phyloP scores from a whole-genome alignment of 805 yeast species.

The Candida andamanensis region DNA sequence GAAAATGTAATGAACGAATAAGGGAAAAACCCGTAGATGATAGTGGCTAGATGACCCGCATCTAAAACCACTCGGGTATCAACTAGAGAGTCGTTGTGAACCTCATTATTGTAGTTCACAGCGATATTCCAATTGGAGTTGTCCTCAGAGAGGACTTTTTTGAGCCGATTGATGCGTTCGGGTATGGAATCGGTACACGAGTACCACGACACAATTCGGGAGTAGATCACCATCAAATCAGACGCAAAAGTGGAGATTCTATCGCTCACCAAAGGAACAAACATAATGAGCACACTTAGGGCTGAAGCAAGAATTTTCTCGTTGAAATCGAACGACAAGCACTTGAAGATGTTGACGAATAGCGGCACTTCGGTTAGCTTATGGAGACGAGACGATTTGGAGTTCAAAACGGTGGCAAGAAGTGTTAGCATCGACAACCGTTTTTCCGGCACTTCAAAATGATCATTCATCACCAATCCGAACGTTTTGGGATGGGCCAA shows the following conservation, averaged over 20 bases:
- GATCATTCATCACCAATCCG: conserved; percentile 31
- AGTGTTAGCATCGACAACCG: conserved; percentile 38
- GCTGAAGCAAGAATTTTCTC: conserved; percentile 36
- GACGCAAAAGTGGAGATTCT: conserved; percentile 29
- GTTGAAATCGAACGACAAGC: conserved; percentile 37
- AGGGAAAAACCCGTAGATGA: conserved; percentile 58
- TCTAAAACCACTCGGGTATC: conserved; percentile 10
- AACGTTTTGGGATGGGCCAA: conserved; percentile 30
- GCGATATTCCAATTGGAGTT: conserved; percentile 16
- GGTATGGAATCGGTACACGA: conserved; percentile 12
- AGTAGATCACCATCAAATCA: conserved; percentile 39
- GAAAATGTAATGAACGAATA: conserved; percentile 40
- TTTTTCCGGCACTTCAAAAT: conserved; percentile 24
- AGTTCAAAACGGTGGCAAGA: conserved; percentile 28
- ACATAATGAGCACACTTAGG: conserved; percentile 25
- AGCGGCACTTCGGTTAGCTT: conserved; percentile 31
- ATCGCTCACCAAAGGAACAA: conserved; percentile 41
- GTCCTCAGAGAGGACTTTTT: conserved; percentile 5
- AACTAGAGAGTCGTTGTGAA: too few species aligned
- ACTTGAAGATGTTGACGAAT: conserved; percentile 31
- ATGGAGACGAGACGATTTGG: conserved; percentile 19
- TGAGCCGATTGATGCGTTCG: conserved; percentile 9
- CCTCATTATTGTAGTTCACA: conserved; percentile 9
- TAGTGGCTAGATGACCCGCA: conserved; percentile 36
- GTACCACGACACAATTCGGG: conserved; percentile 32